Conservation (phyloP, 768 basidiomycete species). For the Imleria badia region DNA sequence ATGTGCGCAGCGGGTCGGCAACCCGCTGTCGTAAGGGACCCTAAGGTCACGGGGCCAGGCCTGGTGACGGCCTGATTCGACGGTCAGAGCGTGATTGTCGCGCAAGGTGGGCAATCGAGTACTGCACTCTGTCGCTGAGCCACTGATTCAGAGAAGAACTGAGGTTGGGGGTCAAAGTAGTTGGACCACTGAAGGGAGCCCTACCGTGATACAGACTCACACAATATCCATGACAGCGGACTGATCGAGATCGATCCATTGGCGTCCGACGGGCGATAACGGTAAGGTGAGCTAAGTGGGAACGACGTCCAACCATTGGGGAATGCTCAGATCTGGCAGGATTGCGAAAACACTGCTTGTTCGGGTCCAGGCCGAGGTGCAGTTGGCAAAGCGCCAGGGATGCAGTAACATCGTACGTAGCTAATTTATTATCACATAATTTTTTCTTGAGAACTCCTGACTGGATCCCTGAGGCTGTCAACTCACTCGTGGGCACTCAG, state of each 20-base stretch:
- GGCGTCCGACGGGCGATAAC: too few relatives aligned
- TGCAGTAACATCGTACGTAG: slow-evolving; percentile 22
- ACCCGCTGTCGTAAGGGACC: slow-evolving; percentile 23
- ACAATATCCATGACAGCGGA: background rate
- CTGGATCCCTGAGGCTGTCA: slow-evolving; percentile 13
- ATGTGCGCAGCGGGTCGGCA: slow-evolving; percentile 12
- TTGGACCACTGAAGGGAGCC: background rate
- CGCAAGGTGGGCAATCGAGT: background rate
- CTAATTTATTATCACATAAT: slow-evolving; percentile 19
- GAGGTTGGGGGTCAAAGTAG: background rate
- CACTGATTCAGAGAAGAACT: background rate
- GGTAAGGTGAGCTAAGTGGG: slow-evolving; percentile 14
- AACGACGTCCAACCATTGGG: background rate
- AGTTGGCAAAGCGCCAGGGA: slow-evolving; percentile 7
- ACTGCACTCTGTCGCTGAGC: background rate
- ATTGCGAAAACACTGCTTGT: background rate
- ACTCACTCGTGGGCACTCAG: slow-evolving; percentile 21
- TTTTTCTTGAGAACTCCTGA: slow-evolving; percentile 22
- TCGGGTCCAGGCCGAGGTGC: slow-evolving; percentile 4
- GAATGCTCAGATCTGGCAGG: background rate
- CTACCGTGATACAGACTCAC: background rate
- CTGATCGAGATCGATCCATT: slow-evolving; percentile 15
- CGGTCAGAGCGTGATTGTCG: background rate
- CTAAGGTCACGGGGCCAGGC: slow-evolving; percentile 4
- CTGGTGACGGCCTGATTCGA: background rate